Conservation (phyloP, 441 rosid genomes). For the Lepidium campestre region DNA sequence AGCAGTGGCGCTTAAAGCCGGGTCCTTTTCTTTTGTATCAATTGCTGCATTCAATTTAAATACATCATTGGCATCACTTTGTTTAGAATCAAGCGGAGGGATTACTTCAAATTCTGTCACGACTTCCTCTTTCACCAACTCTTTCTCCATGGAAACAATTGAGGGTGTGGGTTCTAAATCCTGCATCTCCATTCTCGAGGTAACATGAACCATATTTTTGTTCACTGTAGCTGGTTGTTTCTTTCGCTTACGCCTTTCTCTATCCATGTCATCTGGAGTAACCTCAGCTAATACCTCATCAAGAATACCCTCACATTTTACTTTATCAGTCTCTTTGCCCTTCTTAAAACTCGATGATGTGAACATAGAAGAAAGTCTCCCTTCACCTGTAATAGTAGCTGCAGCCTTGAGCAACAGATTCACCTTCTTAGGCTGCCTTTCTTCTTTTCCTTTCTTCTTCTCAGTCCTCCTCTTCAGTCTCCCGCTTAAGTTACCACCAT, state of each 20-base stretch:
- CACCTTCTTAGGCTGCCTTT: constrained; percentile 36
- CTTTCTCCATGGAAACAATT: constrained; percentile 27
- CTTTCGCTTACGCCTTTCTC: constrained; percentile 53
- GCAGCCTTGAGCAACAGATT: constrained; percentile 59
- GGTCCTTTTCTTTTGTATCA: constrained; percentile 50
- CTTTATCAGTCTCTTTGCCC: constrained; percentile 54
- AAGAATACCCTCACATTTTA: constrained; percentile 56
- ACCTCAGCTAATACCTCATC: constrained; percentile 76
- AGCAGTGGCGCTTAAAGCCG: constrained; percentile 67
- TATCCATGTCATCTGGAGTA: constrained; percentile 74
- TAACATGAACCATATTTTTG: constrained; percentile 24
- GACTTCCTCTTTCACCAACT: constrained; percentile 19
- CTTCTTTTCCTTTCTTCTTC: constrained; percentile 40
- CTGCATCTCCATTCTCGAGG: not conserved
- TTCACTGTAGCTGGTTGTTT: constrained; percentile 28
- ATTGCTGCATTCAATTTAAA: constrained; percentile 67
- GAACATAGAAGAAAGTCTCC: constrained; percentile 73
- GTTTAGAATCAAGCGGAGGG: not conserved
- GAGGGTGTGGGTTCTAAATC: not conserved
- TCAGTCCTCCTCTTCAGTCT: constrained; percentile 33
- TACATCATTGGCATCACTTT: not conserved
- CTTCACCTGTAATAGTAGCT: constrained; percentile 79
- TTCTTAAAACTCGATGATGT: constrained; percentile 68
- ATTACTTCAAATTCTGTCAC: constrained; percentile 1
- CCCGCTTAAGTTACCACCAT: constrained; percentile 35